Base-by-base conservation (phyloP, 1,284 basidiomycete genomes). In the Irpex sp. region DNA sequence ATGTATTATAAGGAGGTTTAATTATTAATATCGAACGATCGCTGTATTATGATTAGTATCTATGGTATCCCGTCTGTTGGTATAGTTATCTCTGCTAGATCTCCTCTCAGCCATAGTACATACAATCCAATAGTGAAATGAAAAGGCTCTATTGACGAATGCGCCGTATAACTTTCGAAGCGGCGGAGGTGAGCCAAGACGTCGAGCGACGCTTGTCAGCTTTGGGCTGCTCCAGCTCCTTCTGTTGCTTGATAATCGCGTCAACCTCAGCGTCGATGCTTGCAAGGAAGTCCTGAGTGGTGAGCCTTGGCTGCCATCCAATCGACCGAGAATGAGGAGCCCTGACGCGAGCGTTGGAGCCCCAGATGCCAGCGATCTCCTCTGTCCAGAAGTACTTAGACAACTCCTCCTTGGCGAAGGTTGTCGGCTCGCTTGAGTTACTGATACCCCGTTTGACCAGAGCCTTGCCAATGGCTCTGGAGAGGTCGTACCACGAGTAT, bases 401-500 rank as follows among this genome's bases (percentile, higher is more conserved):
- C 15, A 62, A 48, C 44, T 62, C 62, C 26, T 59, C 62, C 17
- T n/a, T 11, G 15, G 61, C 37, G 57, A 62, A 62, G 13, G 57
- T 38, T 8, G 57, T 62, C 4, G 62, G 62, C 21, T 62, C 62
- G 26, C 19, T 36, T 17, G 37, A 37, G 34, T 49, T 59, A 21
- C 36, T 49, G 9, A 44, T 66, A 1, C 72, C 73, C 15, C 72
- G 61, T n/a, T 66, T 68, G 11, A 69, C 61, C 15, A 79, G 66
- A 0, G 70, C 70, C 36, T 73, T 67, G 2, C 74, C 75, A 13
- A 80, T 76, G 2, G 72, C 73, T 60, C 75, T 72, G 9, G 51
- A 1, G 71, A 71, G 5, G 19, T 75, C 68, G 61, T 73, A 70
- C 62, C 78, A 67, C n/a, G 65, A 69, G 64, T 80, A 75, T 65